phyloP scores from a whole-genome alignment of 176 grass and related monocot species.

The Chrysopogon serrulatus region DNA sequence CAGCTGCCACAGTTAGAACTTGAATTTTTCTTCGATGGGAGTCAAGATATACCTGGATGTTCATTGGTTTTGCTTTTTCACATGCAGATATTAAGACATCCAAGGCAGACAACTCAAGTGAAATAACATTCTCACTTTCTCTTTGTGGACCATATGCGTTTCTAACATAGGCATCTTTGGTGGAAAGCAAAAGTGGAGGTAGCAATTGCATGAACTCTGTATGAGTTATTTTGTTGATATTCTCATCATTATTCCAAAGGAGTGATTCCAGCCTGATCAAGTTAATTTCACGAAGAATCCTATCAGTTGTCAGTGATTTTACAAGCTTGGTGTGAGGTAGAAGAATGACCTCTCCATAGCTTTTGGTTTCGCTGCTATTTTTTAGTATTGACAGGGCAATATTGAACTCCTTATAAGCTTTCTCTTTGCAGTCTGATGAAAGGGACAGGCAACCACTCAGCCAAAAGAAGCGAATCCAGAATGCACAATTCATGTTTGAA shows the following conservation, averaged over 20 bases:
- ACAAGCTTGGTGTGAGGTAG: conserved; percentile 73
- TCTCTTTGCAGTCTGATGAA: conserved; percentile 67
- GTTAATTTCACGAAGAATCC: conserved; percentile 88
- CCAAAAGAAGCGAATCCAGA: conserved; percentile 93
- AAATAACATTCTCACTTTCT: conserved; percentile 56
- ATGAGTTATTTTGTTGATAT: conserved; percentile 72
- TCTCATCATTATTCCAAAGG: conserved; percentile 80
- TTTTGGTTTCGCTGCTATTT: conserved; percentile 34
- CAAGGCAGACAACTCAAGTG: conserved; percentile 74
- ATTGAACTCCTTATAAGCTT: conserved; percentile 77
- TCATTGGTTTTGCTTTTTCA: conserved; percentile 78
- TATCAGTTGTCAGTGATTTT: conserved; percentile 75
- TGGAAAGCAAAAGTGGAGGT: conserved; percentile 85
- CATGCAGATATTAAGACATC: conserved; percentile 90
- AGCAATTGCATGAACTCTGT: conserved; percentile 81
- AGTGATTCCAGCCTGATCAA: conserved; percentile 84
- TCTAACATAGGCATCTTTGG: conserved; percentile 67
- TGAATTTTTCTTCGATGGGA: conserved; percentile 83
- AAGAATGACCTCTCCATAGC: conserved; percentile 47
- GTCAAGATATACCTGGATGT: conserved; percentile 80
- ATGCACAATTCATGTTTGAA: conserved; percentile 36
- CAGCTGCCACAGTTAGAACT: conserved; percentile 67
- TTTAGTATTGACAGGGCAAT: conserved; percentile 66
- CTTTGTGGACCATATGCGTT: conserved; percentile 32
- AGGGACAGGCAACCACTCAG: conserved; percentile 81